These are phyloP conservation scores for Penicillium sp. DNA, from an alignment of 2,329 filamentous ascomycete species.

Conservation along the genomic window DNA sequence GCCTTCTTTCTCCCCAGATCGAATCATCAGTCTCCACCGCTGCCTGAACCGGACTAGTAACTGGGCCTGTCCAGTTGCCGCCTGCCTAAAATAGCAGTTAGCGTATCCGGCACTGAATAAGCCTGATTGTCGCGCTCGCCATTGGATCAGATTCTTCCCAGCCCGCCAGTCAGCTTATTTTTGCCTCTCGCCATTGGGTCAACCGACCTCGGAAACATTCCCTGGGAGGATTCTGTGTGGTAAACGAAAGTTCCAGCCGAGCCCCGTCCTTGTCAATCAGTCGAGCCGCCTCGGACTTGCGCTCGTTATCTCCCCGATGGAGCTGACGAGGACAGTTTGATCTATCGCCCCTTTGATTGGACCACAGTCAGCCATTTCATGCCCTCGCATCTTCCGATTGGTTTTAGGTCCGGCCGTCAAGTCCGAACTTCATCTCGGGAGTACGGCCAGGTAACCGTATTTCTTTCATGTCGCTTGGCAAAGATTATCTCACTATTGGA, in stretches of 20 bases:
- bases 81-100: slow-evolving; percentile 28
- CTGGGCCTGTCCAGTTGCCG: slow-evolving; percentile 25
- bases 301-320: slow-evolving; percentile 26
- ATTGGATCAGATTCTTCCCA: slow-evolving; percentile 27
- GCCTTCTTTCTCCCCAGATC: slow-evolving; percentile 33
- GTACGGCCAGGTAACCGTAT: not conserved
- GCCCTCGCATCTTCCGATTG: slow-evolving; percentile 14
- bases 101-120: slow-evolving; percentile 32
- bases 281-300: slow-evolving; percentile 14
- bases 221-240: not conserved
- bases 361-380: not conserved
- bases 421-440: not conserved
- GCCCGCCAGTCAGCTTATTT: slow-evolving; percentile 28
- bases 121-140: slow-evolving; percentile 26
- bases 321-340: slow-evolving; percentile 23
- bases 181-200: slow-evolving; percentile 21
- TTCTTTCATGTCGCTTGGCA: not conserved
- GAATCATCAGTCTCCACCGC: slow-evolving; percentile 34
- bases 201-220: slow-evolving; percentile 2
- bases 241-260: not conserved
- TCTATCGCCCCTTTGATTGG: slow-evolving; percentile 24
- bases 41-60: slow-evolving; percentile 33
- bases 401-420: not conserved
- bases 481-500: not conserved
- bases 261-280: not conserved